Evolutionary conservation across 176 grass and related monocot genomes (phyloP).

Genomic region (Oryza brachyantha): DNA sequence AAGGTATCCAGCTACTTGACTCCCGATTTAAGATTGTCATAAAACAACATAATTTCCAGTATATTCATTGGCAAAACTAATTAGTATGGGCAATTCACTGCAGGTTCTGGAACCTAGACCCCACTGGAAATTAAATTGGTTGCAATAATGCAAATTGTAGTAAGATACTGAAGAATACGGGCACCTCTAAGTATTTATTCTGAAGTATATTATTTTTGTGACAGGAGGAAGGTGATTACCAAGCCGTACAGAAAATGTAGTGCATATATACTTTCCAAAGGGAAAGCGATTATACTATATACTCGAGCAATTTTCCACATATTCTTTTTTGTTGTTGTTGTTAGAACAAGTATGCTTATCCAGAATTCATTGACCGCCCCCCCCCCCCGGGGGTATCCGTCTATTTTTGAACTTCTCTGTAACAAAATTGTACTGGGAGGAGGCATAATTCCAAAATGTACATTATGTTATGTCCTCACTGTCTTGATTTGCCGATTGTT

Average conservation of each 20-base stretch:
- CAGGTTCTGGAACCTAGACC: constrained; percentile 31
- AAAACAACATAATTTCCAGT: neutral
- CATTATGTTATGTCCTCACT: neutral
- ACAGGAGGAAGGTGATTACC: constrained; percentile 27
- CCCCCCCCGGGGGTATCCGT: too few relatives aligned
- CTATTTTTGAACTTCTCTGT: neutral
- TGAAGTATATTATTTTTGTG: neutral
- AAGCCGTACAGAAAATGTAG: constrained; percentile 30
- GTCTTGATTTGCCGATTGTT: neutral
- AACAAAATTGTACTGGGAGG: constrained; percentile 9
- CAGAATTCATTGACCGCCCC: constrained; percentile 3
- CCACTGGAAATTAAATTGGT: neutral
- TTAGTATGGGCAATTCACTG: neutral
- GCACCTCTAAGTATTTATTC: neutral
- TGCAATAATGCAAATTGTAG: neutral
- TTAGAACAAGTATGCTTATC: neutral
- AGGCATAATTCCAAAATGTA: neutral
- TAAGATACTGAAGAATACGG: neutral
- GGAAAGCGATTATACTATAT: constrained; percentile 34
- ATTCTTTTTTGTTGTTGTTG: constrained; percentile 10
- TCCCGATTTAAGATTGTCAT: neutral
- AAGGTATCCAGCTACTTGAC: constrained; percentile 34
- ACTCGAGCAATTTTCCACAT: neutral
- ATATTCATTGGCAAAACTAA: constrained; percentile 4
- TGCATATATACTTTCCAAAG: constrained; percentile 4